A percentile compares a stretch with the other conserved stretches of the same genome.
These are phyloP conservation scores for Arthroderma sp. DNA, from an alignment of 2,329 filamentous ascomycete species.

Conservation along the genomic window DNA sequence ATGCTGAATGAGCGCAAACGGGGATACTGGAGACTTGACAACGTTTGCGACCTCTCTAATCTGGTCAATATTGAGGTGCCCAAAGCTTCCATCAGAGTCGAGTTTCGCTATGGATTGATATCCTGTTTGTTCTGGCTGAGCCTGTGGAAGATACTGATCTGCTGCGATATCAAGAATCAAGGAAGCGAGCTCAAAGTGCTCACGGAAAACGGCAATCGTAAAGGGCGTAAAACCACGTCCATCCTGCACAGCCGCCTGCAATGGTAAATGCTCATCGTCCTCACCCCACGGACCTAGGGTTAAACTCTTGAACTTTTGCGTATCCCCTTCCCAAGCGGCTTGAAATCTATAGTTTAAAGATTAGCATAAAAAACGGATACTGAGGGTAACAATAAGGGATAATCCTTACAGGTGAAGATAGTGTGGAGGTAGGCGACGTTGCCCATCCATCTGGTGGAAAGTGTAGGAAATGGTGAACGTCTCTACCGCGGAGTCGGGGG, in stretches of 20 bases:
- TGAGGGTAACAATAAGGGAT: background rate
- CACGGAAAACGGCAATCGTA: constrained; percentile 51
- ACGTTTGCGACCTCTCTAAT: constrained; percentile 43
- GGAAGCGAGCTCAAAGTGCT: constrained; percentile 50
- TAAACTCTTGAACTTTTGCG: constrained; percentile 40
- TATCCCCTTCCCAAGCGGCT: constrained; percentile 53
- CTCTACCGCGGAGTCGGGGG: constrained; percentile 1
- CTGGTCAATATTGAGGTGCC: constrained; percentile 64
- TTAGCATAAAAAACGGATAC: background rate
- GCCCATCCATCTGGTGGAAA: constrained; percentile 26
- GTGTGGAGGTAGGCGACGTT: constrained; percentile 22
- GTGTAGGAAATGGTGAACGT: constrained; percentile 37
- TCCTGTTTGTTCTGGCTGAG: constrained; percentile 32
- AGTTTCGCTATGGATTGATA: constrained; percentile 25
- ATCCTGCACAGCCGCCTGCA: constrained; percentile 52
- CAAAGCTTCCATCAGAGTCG: constrained; percentile 17
- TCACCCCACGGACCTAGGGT: constrained; percentile 26
- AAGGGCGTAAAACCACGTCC: constrained; percentile 44
- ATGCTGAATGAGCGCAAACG: background rate
- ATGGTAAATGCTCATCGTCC: constrained; percentile 40
- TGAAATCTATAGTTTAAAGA: constrained; percentile 26
- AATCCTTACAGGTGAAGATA: constrained; percentile 10
- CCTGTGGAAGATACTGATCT: constrained; percentile 49
- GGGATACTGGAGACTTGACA: constrained; percentile 6
- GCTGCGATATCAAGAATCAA: constrained; percentile 57